Percentiles rank a stretch among this genome's conserved stretches.
Conservation (phyloP, 139 green algal genomes). For the Yamagishiella unicocca region DNA sequence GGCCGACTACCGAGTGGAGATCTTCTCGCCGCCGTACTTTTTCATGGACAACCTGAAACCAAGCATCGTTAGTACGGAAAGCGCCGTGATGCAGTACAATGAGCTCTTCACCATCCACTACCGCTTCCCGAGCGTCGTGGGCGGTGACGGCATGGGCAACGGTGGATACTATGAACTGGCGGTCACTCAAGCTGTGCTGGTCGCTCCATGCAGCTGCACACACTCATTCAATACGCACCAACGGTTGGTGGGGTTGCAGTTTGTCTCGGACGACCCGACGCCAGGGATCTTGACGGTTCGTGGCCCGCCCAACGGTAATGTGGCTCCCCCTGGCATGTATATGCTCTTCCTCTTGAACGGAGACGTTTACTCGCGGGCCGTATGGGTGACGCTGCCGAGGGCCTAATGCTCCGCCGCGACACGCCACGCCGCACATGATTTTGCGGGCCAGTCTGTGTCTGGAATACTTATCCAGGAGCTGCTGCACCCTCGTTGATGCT, state of each 20-base stretch:
- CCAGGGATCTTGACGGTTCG: conserved; percentile 14
- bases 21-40: conserved; percentile 53
- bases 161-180: not conserved
- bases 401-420: no score
- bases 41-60: conserved; percentile 22
- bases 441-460: no score
- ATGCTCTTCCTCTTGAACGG: conserved; percentile 60
- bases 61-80: not conserved
- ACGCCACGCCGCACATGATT: no score
- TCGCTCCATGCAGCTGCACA: conserved; percentile 52
- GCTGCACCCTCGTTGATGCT: no score
- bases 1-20: conserved; percentile 60
- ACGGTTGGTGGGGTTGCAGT: conserved; percentile 46
- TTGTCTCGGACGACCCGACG: not conserved
- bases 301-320: conserved; percentile 42
- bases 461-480: no score
- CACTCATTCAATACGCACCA: conserved; percentile 65
- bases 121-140: not conserved
- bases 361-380: conserved; percentile 2
- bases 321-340: conserved; percentile 53
- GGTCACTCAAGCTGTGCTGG: conserved; percentile 43
- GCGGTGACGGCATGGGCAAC: conserved; percentile 14
- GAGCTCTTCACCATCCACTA: not conserved
- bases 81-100: conserved; percentile 11
- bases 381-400: conserved; percentile 35